Percentiles rank a stretch among this genome's conserved stretches.
Evolutionary conservation across 2,329 filamentous ascomycete species (phyloP).

Genomic region (Emmonsiellopsis sp.): DNA sequence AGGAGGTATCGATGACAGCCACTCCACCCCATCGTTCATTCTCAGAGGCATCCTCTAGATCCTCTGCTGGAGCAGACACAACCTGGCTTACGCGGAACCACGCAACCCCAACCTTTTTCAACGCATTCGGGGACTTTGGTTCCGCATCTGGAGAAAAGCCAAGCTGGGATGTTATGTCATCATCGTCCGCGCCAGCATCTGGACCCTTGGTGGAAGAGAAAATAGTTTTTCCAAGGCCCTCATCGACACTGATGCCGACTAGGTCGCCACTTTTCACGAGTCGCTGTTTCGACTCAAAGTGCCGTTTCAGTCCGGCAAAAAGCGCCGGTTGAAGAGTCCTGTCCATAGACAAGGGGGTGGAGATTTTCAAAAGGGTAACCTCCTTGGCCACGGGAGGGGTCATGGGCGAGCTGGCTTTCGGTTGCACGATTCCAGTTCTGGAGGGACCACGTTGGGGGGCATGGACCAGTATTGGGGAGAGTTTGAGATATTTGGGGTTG

Average conservation of each 20-base stretch:
- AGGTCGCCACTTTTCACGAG: conserved; percentile 81
- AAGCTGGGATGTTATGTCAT: conserved; percentile 43
- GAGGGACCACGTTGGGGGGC: conserved; percentile 37
- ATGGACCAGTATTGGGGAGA: conserved; percentile 49
- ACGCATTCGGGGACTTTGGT: conserved; percentile 11
- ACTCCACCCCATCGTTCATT: conserved; percentile 76
- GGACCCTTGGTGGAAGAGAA: conserved; percentile 55
- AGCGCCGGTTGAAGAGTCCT: conserved; percentile 75
- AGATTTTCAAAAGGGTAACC: conserved; percentile 78
- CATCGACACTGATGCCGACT: conserved; percentile 81
- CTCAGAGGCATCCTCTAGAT: conserved; percentile 49
- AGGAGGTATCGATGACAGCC: conserved; percentile 74
- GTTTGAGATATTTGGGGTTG: conserved; percentile 64
- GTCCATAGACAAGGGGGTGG: conserved; percentile 81
- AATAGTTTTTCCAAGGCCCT: conserved; percentile 68
- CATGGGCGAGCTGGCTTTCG: conserved; percentile 35
- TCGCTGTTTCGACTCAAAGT: conserved; percentile 75
- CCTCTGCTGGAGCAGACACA: conserved; percentile 37
- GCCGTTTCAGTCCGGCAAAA: conserved; percentile 74
- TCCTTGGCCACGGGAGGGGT: conserved; percentile 58
- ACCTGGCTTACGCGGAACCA: conserved; percentile 91
- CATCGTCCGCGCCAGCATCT: conserved; percentile 55
- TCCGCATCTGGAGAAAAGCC: conserved; percentile 4
- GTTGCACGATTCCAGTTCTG: conserved; percentile 49
- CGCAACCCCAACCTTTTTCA: conserved; percentile 55